Evolutionary conservation across 257 asterid species (phyloP).

Genomic region (Craterostigma plantagineum): DNA sequence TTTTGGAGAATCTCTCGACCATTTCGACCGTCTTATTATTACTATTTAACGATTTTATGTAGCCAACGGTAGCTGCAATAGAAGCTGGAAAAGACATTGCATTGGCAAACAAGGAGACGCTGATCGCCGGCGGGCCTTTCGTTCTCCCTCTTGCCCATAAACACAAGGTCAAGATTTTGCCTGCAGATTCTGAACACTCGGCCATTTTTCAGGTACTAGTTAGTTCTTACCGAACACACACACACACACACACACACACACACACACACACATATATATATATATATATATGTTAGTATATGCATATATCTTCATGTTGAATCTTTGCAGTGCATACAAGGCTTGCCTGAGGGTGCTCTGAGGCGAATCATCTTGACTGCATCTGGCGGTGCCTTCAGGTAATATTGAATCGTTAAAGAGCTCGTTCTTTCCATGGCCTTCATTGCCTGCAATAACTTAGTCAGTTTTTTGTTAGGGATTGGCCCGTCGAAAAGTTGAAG

Average conservation of each 20-base stretch:
- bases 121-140: slow-evolving; percentile 95
- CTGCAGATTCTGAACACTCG: slow-evolving; percentile 98
- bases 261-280: neutral
- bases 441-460: too few species aligned
- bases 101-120: slow-evolving; percentile 91
- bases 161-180: slow-evolving; percentile 95
- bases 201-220: slow-evolving; percentile 82
- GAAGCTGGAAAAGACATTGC: slow-evolving; percentile 98
- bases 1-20: too few species aligned
- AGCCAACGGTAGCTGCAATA: slow-evolving; percentile 99
- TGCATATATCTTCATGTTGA: neutral
- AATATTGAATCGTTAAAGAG: too few species aligned
- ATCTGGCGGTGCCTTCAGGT: slow-evolving; percentile 98
- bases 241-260: too few species aligned
- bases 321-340: slow-evolving; percentile 74
- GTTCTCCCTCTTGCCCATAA: slow-evolving; percentile 95
- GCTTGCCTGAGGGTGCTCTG: slow-evolving; percentile 91
- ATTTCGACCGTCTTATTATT: neutral
- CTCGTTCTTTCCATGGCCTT: too few species aligned
- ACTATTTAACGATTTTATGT: neutral
- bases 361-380: slow-evolving; percentile 94
- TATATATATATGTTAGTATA: neutral
- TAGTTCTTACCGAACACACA: too few species aligned
- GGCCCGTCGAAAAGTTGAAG: slow-evolving; percentile 79
- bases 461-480: slow-evolving; percentile 33